phyloP scores from a whole-genome alignment of 2,329 filamentous ascomycete genomes.

The Samsoniella hepiali region DNA sequence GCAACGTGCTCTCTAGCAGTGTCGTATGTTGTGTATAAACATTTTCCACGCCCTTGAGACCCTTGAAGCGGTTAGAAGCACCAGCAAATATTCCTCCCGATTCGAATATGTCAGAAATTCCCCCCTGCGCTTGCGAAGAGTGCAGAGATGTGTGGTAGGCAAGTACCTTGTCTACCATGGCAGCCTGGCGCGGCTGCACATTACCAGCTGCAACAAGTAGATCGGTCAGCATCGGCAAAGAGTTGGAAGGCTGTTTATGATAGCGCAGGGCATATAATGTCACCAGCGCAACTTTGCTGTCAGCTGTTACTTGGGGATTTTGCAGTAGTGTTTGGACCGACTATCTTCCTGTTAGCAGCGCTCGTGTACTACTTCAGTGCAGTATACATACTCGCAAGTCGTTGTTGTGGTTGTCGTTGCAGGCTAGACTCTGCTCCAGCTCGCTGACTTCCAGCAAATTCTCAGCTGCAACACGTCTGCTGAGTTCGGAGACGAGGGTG shows the following conservation, averaged over 20 bases:
- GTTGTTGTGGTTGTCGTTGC: constrained; percentile 88
- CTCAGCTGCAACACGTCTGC: constrained; percentile 79
- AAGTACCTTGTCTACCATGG: constrained; percentile 77
- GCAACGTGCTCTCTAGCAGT: constrained; percentile 78
- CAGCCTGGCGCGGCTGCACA: constrained; percentile 70
- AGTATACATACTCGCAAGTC: constrained; percentile 72
- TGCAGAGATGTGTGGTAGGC: constrained; percentile 85
- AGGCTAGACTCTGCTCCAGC: constrained; percentile 92
- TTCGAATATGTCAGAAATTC: constrained; percentile 90
- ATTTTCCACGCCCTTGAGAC: constrained; percentile 95
- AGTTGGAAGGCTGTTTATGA: constrained; percentile 78
- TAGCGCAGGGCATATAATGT: constrained; percentile 95
- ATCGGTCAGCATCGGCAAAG: constrained; percentile 80
- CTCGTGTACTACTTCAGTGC: not conserved
- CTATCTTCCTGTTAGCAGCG: constrained; percentile 37
- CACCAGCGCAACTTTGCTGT: constrained; percentile 85
- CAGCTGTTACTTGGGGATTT: constrained; percentile 68
- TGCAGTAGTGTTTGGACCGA: constrained; percentile 84
- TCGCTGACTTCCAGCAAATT: constrained; percentile 94
- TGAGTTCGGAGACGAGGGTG: constrained; percentile 89
- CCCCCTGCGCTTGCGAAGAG: constrained; percentile 67
- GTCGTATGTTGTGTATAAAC: constrained; percentile 98
- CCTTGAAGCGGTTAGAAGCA: constrained; percentile 84
- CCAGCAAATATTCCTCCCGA: constrained; percentile 87
- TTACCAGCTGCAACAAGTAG: constrained; percentile 81